A percentile compares a stretch with the other conserved stretches of the same genome.
phyloP scores from a whole-genome alignment of 306 rosid species.

The Chamaecrista fasciculata region DNA sequence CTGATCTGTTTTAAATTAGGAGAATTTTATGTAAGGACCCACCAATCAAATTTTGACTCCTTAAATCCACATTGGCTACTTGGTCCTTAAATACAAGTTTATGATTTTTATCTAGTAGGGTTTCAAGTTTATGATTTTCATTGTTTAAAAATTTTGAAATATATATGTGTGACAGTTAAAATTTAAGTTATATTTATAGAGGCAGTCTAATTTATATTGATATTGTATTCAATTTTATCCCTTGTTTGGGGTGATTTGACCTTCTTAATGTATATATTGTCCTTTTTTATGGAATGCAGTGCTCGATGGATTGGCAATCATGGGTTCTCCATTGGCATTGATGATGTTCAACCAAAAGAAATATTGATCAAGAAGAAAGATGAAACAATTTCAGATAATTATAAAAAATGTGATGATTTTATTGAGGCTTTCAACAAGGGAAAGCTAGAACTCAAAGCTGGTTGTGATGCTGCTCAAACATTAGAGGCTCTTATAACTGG shows the following conservation, averaged over 20 bases:
- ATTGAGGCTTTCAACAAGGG: slow-evolving; percentile 61
- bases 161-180: not conserved
- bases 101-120: not conserved
- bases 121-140: not conserved
- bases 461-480: slow-evolving; percentile 93
- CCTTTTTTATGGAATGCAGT: slow-evolving; percentile 51
- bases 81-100: too few species aligned
- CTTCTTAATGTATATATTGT: slow-evolving; percentile 26
- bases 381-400: slow-evolving; percentile 52
- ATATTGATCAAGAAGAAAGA: slow-evolving; percentile 49
- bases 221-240: slow-evolving; percentile 16
- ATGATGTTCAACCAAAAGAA: slow-evolving; percentile 87
- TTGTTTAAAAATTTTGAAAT: too few species aligned
- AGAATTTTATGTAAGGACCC: too few species aligned
- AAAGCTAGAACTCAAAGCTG: slow-evolving; percentile 67
- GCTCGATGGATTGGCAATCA: slow-evolving; percentile 98
- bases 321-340: slow-evolving; percentile 95
- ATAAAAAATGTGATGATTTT: slow-evolving; percentile 53
- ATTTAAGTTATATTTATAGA: slow-evolving; percentile 10
- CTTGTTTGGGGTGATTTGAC: slow-evolving; percentile 16
- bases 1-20: not conserved
- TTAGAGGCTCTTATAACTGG: slow-evolving; percentile 64
- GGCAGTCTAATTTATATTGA: slow-evolving; percentile 16
- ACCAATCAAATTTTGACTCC: too few species aligned
- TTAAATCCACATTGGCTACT: too few species aligned